Evolutionary conservation across 2,329 filamentous ascomycete species (phyloP), one percentile per base, ranked within the genome.

Genomic region (Ascochyta clinopodiicola): DNA sequence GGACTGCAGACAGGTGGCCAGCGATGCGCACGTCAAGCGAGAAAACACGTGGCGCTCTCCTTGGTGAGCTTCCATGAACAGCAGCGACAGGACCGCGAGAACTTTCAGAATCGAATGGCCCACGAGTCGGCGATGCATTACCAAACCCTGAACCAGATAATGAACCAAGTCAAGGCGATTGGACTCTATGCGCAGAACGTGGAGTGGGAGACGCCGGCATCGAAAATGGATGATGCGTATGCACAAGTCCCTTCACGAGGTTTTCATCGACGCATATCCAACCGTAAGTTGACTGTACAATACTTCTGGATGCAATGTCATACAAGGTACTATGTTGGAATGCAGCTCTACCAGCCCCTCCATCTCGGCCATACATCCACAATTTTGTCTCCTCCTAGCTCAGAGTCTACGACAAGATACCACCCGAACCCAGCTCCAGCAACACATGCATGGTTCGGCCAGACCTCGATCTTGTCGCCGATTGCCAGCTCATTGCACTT

Each of bases 371-470:
- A 94, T 21, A 93, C 83, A 79, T 94, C 91, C 34, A 90, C 80
- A 57, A 91, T 81, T 64, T 84, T 81, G 21, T 79, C 78, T 0
- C 80, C 81, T 47, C 79, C 75, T 45, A 61, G 59, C 43, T 82
- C 79, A 25, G 84, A 86, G 73, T 94, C 90, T 2, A 93, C 85
- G 31, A 94, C 78, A 19, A 92, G 77, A 75, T 92, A 95, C 81
- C 86, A 91, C 1, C 83, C 86, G 75, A 88, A 90, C 25, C 85
- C 84, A 0, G 86, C 87, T 0, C 88, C 87, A 1, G 90, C 84
- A 63, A 94, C 88, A 71, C 91, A 95, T 32, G 90, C 86, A 76
- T 95, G 91, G 65, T 94, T 94, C 0, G 90, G 90, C 86, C 88
- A 93, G 7, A 94, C 78, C 53, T 86, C 80, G 24, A 93, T 75